These are phyloP conservation scores for Vitis cinerea DNA, from an alignment of 164 flowering plant species.

Conservation along the genomic window DNA sequence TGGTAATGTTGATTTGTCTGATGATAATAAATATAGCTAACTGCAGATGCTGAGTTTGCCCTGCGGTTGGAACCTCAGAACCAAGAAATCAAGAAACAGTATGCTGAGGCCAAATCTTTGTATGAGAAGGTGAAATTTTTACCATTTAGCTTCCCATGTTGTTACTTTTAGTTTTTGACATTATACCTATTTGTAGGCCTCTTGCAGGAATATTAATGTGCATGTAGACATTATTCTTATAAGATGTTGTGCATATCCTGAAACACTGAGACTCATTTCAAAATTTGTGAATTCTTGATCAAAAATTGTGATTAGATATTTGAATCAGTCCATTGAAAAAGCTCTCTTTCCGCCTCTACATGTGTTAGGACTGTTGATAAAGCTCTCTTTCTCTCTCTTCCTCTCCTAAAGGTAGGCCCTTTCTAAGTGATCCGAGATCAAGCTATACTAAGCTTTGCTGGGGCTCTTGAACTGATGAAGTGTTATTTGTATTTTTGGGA, in stretches of 20 bases:
- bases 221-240: not conserved
- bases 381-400: too few species aligned
- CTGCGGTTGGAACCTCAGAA: conserved; percentile 85
- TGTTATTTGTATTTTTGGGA: too few species aligned
- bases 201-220: not conserved
- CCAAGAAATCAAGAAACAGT: conserved; percentile 85
- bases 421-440: too few species aligned
- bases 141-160: not conserved
- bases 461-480: too few species aligned
- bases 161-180: not conserved
- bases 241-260: not conserved
- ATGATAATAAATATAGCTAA: conserved; percentile 14
- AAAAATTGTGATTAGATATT: not conserved
- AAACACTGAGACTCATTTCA: not conserved
- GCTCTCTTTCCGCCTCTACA: too few species aligned
- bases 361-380: too few species aligned
- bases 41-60: conserved; percentile 91
- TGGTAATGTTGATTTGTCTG: conserved; percentile 6
- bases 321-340: too few species aligned
- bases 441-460: too few species aligned
- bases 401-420: too few species aligned
- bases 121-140: conserved; percentile 54
- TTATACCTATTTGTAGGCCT: not conserved
- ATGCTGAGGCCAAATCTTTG: conserved; percentile 65
- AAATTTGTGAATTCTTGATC: not conserved